These are phyloP conservation scores for Sanghuangporus sanghuang DNA, from an alignment of 1,284 basidiomycete species.

Conservation along the genomic window DNA sequence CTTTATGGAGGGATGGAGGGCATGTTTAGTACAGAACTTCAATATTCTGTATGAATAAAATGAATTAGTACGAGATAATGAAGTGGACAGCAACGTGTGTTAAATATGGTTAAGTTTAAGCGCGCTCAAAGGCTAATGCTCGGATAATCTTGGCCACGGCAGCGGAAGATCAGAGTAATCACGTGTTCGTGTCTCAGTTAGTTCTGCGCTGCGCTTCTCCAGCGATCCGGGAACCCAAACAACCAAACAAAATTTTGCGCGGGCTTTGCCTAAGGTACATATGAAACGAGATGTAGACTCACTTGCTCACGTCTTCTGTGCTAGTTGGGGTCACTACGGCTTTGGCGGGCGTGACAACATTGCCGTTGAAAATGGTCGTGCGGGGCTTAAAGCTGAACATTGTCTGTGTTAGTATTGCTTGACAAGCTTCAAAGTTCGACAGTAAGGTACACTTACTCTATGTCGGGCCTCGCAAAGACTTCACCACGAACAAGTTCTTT, in stretches of 20 bases:
- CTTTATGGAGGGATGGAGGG: conserved; percentile 76
- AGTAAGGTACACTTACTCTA: conserved; percentile 4
- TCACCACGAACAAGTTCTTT: not conserved
- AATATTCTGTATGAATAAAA: conserved; percentile 45
- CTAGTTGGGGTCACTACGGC: conserved; percentile 8
- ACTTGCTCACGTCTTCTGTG: conserved; percentile 15
- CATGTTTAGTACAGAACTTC: conserved; percentile 62
- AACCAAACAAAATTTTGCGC: not conserved
- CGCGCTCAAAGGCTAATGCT: too few relatives aligned
- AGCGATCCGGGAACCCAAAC: too few relatives aligned
- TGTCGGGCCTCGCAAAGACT: conserved; percentile 3
- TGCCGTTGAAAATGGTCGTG: conserved; percentile 18
- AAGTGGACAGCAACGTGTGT: too few relatives aligned
- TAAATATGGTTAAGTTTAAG: too few relatives aligned
- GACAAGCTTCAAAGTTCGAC: too few relatives aligned
- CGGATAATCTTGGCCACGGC: too few relatives aligned
- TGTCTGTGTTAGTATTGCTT: not conserved
- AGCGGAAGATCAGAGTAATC: too few relatives aligned
- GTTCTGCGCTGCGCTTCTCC: too few relatives aligned
- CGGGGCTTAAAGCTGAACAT: not conserved
- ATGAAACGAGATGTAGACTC: not conserved
- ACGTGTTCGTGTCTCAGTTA: too few relatives aligned
- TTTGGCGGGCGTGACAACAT: conserved; percentile 13
- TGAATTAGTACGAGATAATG: not conserved
- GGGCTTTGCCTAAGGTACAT: not conserved